phyloP scores from a whole-genome alignment of 2,329 filamentous ascomycete species.

The Neurospora sp. region DNA sequence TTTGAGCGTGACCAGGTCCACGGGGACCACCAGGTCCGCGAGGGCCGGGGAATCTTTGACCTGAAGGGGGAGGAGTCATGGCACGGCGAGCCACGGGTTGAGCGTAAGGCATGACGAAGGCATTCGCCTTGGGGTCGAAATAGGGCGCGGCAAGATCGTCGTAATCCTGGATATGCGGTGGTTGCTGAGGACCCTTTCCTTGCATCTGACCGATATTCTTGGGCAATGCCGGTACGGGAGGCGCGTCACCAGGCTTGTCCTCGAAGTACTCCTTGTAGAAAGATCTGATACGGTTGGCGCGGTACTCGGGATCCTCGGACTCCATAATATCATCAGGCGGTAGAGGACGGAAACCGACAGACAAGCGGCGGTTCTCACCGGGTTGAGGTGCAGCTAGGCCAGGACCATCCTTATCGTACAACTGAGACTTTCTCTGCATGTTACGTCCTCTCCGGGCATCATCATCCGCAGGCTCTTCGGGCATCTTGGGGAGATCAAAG shows the following conservation, averaged over 20 bases:
- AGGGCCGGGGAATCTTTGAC: conserved; percentile 32
- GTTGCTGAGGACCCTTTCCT: conserved; percentile 7
- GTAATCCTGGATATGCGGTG: conserved; percentile 61
- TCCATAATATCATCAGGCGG: conserved; percentile 73
- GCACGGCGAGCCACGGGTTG: conserved; percentile 80
- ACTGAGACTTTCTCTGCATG: conserved; percentile 21
- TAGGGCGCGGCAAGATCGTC: conserved; percentile 58
- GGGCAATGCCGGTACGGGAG: conserved; percentile 28
- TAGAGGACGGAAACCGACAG: conserved; percentile 69
- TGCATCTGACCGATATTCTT: conserved; percentile 2
- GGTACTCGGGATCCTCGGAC: conserved; percentile 82
- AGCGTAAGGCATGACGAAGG: conserved; percentile 74
- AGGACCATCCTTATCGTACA: conserved; percentile 22
- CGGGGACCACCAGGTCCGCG: conserved; percentile 30
- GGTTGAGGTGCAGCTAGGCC: conserved; percentile 45
- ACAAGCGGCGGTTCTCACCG: conserved; percentile 46
- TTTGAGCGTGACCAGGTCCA: conserved; percentile 26
- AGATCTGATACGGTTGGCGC: conserved; percentile 92
- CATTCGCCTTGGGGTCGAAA: conserved; percentile 57
- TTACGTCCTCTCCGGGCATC: conserved; percentile 27
- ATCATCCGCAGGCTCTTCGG: conserved; percentile 13
- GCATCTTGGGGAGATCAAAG: conserved; percentile 19
- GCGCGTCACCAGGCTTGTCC: conserved; percentile 48
- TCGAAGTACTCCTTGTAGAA: conserved; percentile 99
- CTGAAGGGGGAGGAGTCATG: conserved; percentile 82